Base-by-base conservation (phyloP, 306 rosid species). In the Pachyrhizus erosus region DNA sequence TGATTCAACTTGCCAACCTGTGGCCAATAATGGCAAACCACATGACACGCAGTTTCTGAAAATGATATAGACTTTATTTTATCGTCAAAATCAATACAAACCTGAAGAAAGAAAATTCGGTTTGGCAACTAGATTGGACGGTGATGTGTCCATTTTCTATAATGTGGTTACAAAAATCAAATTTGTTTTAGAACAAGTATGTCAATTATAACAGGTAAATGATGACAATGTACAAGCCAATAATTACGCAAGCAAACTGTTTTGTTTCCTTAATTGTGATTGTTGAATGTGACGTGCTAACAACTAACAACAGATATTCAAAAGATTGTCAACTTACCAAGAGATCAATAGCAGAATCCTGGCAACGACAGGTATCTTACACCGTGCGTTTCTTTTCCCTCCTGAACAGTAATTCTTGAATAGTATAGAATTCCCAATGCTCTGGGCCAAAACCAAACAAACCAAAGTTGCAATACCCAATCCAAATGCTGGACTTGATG, bases 401-500 rank as follows among this genome's bases (percentile, higher is more conserved):
- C 76, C 83, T 72, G 89, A 85, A 33, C 84, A 90, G 52, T 70
- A 79, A 54, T 79, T 82, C 78, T 73, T 80, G 84, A 89, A 79
- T 21, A 88, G 37, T 55, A 83, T 51, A 5, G 80, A 85, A 86
- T 88, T 93, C 8, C 91, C 97, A 42, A 89, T 57, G 18, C 89
- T 75, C 79, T 93, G 96, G 21, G 98, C 91, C 51, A 86, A 54
- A 84, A 60, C 42, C 43, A 93, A 78, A 80, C 92, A 77, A 29
- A 82, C 75, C 89, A 93, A 79, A 26, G 98, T 93, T 76, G 88
- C 89, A 82, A 93, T 66, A 5, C 99, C 98, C 21, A 89, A 89
- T 74, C 87, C 89, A 83, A 85, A 89, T 79, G 99, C 92, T 5
- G 29, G 83, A 84, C 92, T 96, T 84, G 79, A 85, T 43, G 99